A percentile compares a stretch with the other conserved stretches of the same genome.
Conservation (phyloP, 768 basidiomycete species). For the Paxillus ammoniavirescens region DNA sequence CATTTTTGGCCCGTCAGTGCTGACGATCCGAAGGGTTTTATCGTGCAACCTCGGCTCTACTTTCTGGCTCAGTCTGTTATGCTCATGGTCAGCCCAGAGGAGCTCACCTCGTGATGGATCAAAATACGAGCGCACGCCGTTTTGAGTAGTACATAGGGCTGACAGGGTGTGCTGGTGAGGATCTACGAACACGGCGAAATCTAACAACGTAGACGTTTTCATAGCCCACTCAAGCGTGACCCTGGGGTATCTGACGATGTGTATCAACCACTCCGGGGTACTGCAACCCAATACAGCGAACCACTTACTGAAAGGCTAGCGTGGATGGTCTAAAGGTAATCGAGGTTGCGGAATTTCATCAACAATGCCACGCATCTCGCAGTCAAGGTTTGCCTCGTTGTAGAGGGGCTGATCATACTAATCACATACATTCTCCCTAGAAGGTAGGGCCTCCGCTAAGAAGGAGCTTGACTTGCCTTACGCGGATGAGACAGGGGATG, state of each 20-base stretch:
- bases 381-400: neutral
- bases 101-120: neutral
- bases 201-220: neutral
- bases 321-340: neutral
- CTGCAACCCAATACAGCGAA: neutral
- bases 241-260: neutral
- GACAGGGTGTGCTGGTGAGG: neutral
- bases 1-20: neutral
- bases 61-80: neutral
- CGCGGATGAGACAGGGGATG: too few relatives aligned
- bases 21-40: neutral
- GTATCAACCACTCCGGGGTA: neutral
- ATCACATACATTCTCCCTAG: neutral
- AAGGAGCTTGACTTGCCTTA: neutral
- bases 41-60: neutral
- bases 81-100: neutral
- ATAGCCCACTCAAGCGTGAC: neutral
- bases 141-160: neutral
- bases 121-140: neutral
- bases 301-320: neutral
- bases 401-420: neutral
- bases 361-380: neutral
- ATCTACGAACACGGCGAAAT: neutral
- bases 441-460: neutral
- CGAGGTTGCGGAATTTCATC: neutral